Evolutionary conservation across 768 basidiomycete genomes (phyloP).

Genomic region (Tulasnella sp.): DNA sequence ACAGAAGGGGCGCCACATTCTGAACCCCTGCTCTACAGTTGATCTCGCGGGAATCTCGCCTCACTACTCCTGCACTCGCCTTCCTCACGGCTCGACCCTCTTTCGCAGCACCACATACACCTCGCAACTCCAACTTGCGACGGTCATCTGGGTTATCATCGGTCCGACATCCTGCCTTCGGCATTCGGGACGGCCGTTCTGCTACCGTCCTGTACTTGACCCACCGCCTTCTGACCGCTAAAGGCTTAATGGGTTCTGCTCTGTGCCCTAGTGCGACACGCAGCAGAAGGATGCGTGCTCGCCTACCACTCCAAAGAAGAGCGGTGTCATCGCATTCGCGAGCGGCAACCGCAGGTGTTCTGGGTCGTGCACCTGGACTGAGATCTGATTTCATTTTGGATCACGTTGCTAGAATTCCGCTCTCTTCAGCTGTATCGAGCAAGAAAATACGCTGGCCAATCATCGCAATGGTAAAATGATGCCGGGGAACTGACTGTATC

Average conservation of each 20-base stretch:
- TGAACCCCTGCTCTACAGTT: background rate
- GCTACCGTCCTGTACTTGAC: background rate
- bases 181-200: background rate
- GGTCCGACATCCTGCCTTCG: background rate
- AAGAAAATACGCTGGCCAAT: background rate
- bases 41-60: conserved; percentile 11
- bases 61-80: background rate
- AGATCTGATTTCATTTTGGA: background rate
- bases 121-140: background rate
- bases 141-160: conserved; percentile 5
- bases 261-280: conserved; percentile 1
- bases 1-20: background rate
- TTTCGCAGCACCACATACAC: background rate
- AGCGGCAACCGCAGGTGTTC: background rate
- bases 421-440: background rate
- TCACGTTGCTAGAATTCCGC: background rate
- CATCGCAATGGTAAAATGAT: background rate
- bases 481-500: background rate
- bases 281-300: background rate
- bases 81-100: conserved; percentile 2
- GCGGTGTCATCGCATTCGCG: background rate
- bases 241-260: background rate
- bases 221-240: conserved; percentile 3
- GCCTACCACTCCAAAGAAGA: background rate
- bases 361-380: background rate